phyloP scores from a whole-genome alignment of 352 stramenopile genomes.

The Aphanomyces invadans region DNA sequence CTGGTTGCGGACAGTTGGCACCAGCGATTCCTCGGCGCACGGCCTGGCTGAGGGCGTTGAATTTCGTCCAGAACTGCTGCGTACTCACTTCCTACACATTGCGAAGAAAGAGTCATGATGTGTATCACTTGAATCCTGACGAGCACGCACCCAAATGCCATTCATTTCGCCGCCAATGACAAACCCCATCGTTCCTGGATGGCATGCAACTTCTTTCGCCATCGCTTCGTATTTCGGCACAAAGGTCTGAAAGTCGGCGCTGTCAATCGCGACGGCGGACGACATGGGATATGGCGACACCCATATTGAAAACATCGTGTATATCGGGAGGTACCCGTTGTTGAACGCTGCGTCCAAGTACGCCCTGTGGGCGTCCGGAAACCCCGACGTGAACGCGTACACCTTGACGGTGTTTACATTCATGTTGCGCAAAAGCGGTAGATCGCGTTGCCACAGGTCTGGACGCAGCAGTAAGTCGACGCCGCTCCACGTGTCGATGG shows the following conservation, averaged over 20 bases:
- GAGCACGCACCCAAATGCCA: slow-evolving; percentile 50
- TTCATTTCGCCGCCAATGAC: slow-evolving; percentile 74
- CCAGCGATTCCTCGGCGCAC: slow-evolving; percentile 44
- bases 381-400: not conserved
- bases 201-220: slow-evolving; percentile 40
- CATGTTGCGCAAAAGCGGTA: slow-evolving; percentile 62
- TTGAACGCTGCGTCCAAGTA: slow-evolving; percentile 64
- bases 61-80: slow-evolving; percentile 53
- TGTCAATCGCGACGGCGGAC: slow-evolving; percentile 26
- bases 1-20: slow-evolving; percentile 29
- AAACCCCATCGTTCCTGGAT: slow-evolving; percentile 60
- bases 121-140: too few species aligned
- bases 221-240: slow-evolving; percentile 54
- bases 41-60: slow-evolving; percentile 38
- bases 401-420: slow-evolving; percentile 53
- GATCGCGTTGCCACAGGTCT: slow-evolving; percentile 49
- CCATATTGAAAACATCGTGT: slow-evolving; percentile 68
- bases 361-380: slow-evolving; percentile 35
- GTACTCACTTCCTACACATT: not conserved
- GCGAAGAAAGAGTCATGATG: not conserved
- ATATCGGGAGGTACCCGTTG: slow-evolving; percentile 43
- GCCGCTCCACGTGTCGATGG: slow-evolving; percentile 42
- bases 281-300: slow-evolving; percentile 55
- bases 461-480: slow-evolving; percentile 50
- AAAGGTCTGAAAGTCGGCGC: slow-evolving; percentile 38